Evolutionary conservation across 164 flowering plant genomes (phyloP).

Genomic region (Taxillus chinensis): DNA sequence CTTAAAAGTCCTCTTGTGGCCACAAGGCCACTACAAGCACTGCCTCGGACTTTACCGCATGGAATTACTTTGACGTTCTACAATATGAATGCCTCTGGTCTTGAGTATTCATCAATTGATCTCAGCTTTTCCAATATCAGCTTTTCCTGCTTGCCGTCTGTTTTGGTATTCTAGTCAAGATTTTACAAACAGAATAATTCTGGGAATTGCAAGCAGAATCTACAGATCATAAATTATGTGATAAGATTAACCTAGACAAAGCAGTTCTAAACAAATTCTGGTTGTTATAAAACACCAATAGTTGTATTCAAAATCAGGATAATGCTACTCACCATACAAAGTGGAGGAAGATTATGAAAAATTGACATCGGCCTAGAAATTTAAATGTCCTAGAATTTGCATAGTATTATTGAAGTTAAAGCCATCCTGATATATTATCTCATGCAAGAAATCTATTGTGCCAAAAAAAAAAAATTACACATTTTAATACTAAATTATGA

Average conservation of each 20-base stretch:
- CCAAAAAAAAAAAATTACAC: no score
- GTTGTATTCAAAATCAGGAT: slow-evolving; percentile 52
- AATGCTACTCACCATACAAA: slow-evolving; percentile 2
- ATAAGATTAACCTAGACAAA: slow-evolving; percentile 7
- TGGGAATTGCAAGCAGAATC: no score
- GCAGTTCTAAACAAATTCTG: slow-evolving; percentile 83
- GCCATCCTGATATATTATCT: no score
- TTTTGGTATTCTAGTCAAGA: slow-evolving; percentile 26
- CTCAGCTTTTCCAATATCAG: slow-evolving; percentile 62
- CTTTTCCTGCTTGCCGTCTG: slow-evolving; percentile 78
- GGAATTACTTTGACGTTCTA: no score
- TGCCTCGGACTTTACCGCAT: no score
- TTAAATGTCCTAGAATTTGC: no score
- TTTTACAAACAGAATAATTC: background rate
- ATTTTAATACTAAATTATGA: background rate
- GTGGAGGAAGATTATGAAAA: background rate
- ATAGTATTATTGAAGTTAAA: no score
- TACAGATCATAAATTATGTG: no score
- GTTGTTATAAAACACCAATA: slow-evolving; percentile 95
- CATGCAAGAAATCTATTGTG: no score
- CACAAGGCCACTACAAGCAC: no score
- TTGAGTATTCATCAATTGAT: slow-evolving; percentile 31
- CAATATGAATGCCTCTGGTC: no score
- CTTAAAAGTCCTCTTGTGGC: no score
- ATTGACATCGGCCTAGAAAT: background rate